Base-by-base conservation (phyloP, 805 yeast genomes). In the Candida pseudofarinosa region DNA sequence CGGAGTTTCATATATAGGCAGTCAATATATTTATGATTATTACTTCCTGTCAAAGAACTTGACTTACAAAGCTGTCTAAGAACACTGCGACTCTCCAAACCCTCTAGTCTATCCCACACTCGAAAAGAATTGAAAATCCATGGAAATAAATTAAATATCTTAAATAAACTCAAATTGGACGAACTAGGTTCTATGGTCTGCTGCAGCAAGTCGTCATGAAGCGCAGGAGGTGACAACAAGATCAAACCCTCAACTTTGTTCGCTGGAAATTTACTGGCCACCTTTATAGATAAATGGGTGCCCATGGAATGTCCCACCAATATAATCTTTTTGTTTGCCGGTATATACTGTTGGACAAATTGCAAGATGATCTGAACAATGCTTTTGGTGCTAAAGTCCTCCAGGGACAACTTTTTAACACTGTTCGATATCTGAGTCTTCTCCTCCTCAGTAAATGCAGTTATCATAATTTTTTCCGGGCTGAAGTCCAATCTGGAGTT, bases 231-330 rank as follows among this genome's bases (percentile, higher is more conserved):
- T 1, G 81, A 65, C 37, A 80, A 52, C 19, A 80, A 58, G 3
- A 74, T 60, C 34, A 77, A 45, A 0, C 80, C 72, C 49, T 76
- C 81, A 0, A 77, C 75, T 36, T 58, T 67, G 18, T 53, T 50
- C 12, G 44, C 38, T 0, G 71, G 70, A 4, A 77, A 57, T 43
- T 51, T 53, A 28, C 58, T 54, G 3, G 69, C 73, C 19, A 78
- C 59, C 45, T 76, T 77, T 7, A 76, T 60, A 2, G 76, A 62
- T 20, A 84, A 55, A 44, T 73, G 77, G 4, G 86, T 73, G 3
- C 91, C 95, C 81, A 82, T 80, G 2, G 90, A 83, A 62, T 84
- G 93, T 14, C 88, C 90, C 4, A 83, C 59, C 19, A 83, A 52
- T 2, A 79, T 64, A 15, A 76, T 51, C 38, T 60, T 69, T 47